These are phyloP conservation scores for Hemerocallis citrina DNA, from an alignment of 106 monocot species.

Conservation along the genomic window DNA sequence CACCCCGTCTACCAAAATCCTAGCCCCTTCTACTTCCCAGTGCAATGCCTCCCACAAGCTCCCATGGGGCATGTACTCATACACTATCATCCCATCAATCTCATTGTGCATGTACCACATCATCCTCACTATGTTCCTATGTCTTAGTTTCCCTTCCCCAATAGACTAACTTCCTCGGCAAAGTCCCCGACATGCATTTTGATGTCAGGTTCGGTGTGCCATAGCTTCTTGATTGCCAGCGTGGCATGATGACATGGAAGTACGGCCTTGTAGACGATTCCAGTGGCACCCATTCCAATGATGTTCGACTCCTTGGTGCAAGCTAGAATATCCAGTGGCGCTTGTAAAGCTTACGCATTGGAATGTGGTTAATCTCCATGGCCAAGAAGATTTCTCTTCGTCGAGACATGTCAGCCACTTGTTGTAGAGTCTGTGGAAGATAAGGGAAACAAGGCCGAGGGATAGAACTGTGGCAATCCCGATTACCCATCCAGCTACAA, in stretches of 20 bases:
- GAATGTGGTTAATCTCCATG: conserved; percentile 84
- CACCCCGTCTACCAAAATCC: conserved; percentile 72
- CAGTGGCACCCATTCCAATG: conserved; percentile 84
- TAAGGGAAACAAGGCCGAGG: conserved; percentile 3
- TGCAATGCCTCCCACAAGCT: conserved; percentile 86
- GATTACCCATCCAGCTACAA: conserved; percentile 56
- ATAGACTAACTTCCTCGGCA: conserved; percentile 37
- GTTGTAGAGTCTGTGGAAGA: conserved; percentile 24
- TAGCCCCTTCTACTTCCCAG: conserved; percentile 17
- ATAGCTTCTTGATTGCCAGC: conserved; percentile 83
- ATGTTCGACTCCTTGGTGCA: conserved; percentile 76
- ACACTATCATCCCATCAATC: conserved; percentile 68
- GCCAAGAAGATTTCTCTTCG: conserved; percentile 48
- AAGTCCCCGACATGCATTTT: conserved; percentile 13
- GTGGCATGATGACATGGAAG: conserved; percentile 45
- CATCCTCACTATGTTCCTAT: conserved; percentile 74
- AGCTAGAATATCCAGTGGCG: conserved; percentile 59
- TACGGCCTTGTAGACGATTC: conserved; percentile 83
- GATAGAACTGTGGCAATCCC: conserved; percentile 36
- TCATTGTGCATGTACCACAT: conserved; percentile 80
- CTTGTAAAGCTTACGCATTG: conserved; percentile 74
- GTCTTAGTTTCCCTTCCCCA: conserved; percentile 66
- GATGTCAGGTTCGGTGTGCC: conserved; percentile 22
- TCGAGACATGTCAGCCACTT: conserved; percentile 39
- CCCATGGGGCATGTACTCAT: conserved; percentile 84